A percentile compares a stretch with the other conserved stretches of the same genome.
Evolutionary conservation across 352 stramenopile species (phyloP).

Genomic region (Phytopythium vexans): DNA sequence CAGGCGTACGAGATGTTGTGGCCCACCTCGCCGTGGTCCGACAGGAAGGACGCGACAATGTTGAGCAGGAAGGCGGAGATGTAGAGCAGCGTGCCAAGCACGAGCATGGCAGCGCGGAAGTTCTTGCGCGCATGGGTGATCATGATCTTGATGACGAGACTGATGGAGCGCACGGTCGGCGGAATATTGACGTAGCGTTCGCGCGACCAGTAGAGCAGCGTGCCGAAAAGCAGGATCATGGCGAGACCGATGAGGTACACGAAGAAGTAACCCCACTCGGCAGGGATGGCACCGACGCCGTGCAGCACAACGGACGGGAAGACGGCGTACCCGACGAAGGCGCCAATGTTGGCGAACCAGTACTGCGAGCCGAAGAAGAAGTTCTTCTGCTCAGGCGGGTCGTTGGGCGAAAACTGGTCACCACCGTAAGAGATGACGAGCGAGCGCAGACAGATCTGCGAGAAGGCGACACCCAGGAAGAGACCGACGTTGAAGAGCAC

Average conservation of each 20-base stretch:
- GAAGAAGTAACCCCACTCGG: slow-evolving; percentile 71
- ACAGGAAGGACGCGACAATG: slow-evolving; percentile 44
- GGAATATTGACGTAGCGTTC: slow-evolving; percentile 42
- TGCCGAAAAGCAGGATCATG: slow-evolving; percentile 32
- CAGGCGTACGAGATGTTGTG: slow-evolving; percentile 39
- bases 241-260: slow-evolving; percentile 49
- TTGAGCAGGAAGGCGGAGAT: slow-evolving; percentile 36
- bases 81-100: slow-evolving; percentile 26
- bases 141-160: slow-evolving; percentile 30
- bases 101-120: slow-evolving; percentile 18
- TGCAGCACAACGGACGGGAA: slow-evolving; percentile 68
- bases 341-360: slow-evolving; percentile 65
- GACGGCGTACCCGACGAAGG: slow-evolving; percentile 64
- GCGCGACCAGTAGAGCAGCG: slow-evolving; percentile 23
- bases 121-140: slow-evolving; percentile 15
- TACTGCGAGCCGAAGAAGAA: slow-evolving; percentile 83
- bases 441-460: slow-evolving; percentile 42
- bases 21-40: slow-evolving; percentile 21
- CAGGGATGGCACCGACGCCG: slow-evolving; percentile 45
- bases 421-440: slow-evolving; percentile 55
- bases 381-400: slow-evolving; percentile 31
- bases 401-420: slow-evolving; percentile 47
- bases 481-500: slow-evolving; percentile 33
- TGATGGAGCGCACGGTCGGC: slow-evolving; percentile 29
- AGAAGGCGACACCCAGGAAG: slow-evolving; percentile 38